Conservation (phyloP, 1,139 yeast genomes). For the Saccharomyces pastorianus region DNA sequence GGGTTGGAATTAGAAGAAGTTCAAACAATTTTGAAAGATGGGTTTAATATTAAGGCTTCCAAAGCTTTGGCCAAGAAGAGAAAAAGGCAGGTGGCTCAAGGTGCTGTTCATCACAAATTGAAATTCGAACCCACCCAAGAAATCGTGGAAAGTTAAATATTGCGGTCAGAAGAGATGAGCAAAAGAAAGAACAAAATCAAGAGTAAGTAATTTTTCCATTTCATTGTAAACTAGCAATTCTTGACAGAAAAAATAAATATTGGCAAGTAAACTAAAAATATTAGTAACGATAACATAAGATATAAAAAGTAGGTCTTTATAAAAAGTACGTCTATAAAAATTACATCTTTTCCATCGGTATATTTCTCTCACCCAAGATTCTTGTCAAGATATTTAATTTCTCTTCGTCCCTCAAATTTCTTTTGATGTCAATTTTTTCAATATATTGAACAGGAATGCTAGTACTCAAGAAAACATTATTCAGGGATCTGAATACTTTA, state of each 20-base stretch:
- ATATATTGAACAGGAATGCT: slow-evolving; percentile 51
- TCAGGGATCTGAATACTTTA: slow-evolving; percentile 51
- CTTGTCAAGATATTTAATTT: not conserved
- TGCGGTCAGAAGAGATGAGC: too few relatives aligned
- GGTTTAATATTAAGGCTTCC: slow-evolving; percentile 76
- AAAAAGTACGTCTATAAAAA: not conserved
- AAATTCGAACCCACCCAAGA: slow-evolving; percentile 23
- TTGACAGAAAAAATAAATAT: not conserved
- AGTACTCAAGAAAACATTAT: slow-evolving; percentile 64
- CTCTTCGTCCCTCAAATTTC: not conserved
- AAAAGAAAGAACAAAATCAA: too few relatives aligned
- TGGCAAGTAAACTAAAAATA: too few relatives aligned
- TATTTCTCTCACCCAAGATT: slow-evolving; percentile 4
- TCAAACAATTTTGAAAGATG: slow-evolving; percentile 66
- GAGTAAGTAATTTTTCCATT: too few relatives aligned
- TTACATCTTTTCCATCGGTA: slow-evolving; percentile 3
- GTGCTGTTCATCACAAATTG: slow-evolving; percentile 5
- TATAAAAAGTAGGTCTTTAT: not conserved
- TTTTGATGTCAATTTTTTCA: slow-evolving; percentile 31
- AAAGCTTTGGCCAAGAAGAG: slow-evolving; percentile 42
- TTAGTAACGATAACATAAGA: too few relatives aligned
- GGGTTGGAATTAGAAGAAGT: slow-evolving; percentile 89
- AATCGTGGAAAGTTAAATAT: slow-evolving; percentile 13
- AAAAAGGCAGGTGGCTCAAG: slow-evolving; percentile 24
- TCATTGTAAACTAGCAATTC: too few relatives aligned